Conservation (phyloP, 2,329 filamentous ascomycete species). For the Boeremia lycopersici region DNA sequence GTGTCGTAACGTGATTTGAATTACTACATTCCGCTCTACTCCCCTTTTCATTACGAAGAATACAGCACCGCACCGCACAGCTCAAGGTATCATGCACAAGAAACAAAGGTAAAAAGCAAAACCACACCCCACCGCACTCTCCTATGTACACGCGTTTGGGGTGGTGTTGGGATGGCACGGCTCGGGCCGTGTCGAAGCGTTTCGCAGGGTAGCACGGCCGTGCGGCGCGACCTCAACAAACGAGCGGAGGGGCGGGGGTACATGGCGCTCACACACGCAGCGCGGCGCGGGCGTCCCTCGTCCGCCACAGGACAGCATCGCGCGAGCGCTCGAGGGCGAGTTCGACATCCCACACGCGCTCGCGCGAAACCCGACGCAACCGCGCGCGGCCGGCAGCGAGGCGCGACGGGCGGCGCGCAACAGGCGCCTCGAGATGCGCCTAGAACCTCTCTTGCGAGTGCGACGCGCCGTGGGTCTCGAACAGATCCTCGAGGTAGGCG, state of each 20-base stretch:
- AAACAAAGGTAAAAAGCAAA: not conserved
- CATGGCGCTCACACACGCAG: too few species aligned
- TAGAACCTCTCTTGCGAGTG: conserved; percentile 42
- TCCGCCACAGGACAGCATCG: not conserved
- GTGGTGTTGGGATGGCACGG: too few species aligned
- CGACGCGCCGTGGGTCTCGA: conserved; percentile 69
- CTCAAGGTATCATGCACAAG: not conserved
- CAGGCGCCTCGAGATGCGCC: conserved; percentile 24
- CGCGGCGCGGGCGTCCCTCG: not conserved
- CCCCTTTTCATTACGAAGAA: too few species aligned
- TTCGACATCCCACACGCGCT: conserved; percentile 12
- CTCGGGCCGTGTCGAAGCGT: not conserved
- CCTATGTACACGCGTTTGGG: too few species aligned
- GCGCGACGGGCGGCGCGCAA: conserved; percentile 1
- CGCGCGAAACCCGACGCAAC: not conserved
- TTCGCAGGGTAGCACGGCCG: conserved; percentile 5
- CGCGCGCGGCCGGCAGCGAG: not conserved
- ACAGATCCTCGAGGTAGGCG: conserved; percentile 86
- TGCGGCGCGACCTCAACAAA: not conserved
- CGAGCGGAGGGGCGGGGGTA: too few species aligned
- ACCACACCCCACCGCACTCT: too few species aligned
- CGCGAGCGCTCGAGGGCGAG: conserved; percentile 3
- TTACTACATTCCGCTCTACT: too few species aligned
- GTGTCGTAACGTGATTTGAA: too few species aligned
- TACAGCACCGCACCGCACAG: not conserved